Evolutionary conservation across 495 filamentous ascomycete species (phyloP), one percentile per base, ranked within the genome.

Genomic region (Neurospora africana): DNA sequence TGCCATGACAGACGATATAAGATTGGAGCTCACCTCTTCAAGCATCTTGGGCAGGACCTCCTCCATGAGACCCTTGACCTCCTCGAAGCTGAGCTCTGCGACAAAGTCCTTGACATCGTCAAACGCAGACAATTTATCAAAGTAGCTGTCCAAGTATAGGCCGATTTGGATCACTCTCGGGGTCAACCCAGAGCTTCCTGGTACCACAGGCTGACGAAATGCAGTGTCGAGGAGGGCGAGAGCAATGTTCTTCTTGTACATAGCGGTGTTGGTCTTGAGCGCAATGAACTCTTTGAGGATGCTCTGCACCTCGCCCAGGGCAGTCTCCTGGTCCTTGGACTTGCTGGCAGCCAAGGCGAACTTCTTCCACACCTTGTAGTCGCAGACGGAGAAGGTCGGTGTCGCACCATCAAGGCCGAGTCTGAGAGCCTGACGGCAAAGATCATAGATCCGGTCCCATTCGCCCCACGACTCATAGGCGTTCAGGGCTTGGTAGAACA

Each of bases 211-310:
- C n/a, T 77, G 68, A 13, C 68, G 69, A 69, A 78, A 79, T 8
- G 76, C 77, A 0, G 68, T 75, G 61, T 79, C 78, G 15, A 79
- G 67, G 10, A 77, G 69, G 30, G 75, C 75, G 3, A 78, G 39
- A 67, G 72, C 75, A 35, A 82, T 73, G 30, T 80, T 81, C 69
- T 82, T 81, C 68, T 75, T 78, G 74, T 80, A 79, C 78, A 79
- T 81, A 5, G 67, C 74, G n/a, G 68, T 75, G 27, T 74, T 75
- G 36, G 71, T 70, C 38, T 76, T 77, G 15, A 76, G 71, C 2
- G 77, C 72, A 23, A 81, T 74, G 61, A 78, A 78, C 33, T 75
- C 70, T 21, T 78, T 74, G 2, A 81, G 73, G 2, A 77, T 68
- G 30, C 17, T 37, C 39, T 79, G 75, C 2, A 81, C 76, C 40